A percentile compares a stretch with the other conserved stretches of the same genome.
These are phyloP conservation scores for Ilyonectria destructans DNA, from an alignment of 2,329 filamentous ascomycete genomes.

Conservation along the genomic window DNA sequence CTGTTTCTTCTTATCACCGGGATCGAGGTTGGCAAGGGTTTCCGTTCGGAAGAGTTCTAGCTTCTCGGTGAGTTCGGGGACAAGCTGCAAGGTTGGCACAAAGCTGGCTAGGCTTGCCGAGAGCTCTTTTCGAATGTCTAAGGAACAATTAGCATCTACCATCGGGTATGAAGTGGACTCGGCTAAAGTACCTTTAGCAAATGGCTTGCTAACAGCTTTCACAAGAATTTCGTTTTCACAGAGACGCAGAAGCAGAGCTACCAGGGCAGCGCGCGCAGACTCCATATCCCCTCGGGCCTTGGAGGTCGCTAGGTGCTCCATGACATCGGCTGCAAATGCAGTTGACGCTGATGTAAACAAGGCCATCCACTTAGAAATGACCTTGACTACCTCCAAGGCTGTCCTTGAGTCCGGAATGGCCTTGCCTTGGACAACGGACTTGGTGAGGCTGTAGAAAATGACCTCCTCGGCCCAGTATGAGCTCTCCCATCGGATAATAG, in stretches of 20 bases:
- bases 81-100: slow-evolving; percentile 71
- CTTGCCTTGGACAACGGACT: slow-evolving; percentile 78
- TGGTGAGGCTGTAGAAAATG: slow-evolving; percentile 93
- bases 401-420: slow-evolving; percentile 64
- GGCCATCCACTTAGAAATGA: slow-evolving; percentile 73
- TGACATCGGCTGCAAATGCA: slow-evolving; percentile 65
- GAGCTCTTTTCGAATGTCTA: slow-evolving; percentile 65
- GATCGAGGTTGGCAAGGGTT: slow-evolving; percentile 70
- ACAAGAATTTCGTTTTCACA: slow-evolving; percentile 74
- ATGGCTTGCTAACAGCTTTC: slow-evolving; percentile 66
- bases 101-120: slow-evolving; percentile 69
- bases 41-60: slow-evolving; percentile 73
- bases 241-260: slow-evolving; percentile 74
- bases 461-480: slow-evolving; percentile 85
- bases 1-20: slow-evolving; percentile 68
- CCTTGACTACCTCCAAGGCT: slow-evolving; percentile 66
- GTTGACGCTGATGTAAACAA: slow-evolving; percentile 69
- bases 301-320: slow-evolving; percentile 62
- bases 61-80: slow-evolving; percentile 68
- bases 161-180: neutral
- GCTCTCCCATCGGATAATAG: slow-evolving; percentile 65
- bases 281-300: slow-evolving; percentile 72
- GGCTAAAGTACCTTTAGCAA: slow-evolving; percentile 66
- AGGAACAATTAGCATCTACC: neutral
- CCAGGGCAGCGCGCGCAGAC: slow-evolving; percentile 74